phyloP scores from a whole-genome alignment of 2,329 filamentous ascomycete genomes.

The Diaporthe ilicicola region DNA sequence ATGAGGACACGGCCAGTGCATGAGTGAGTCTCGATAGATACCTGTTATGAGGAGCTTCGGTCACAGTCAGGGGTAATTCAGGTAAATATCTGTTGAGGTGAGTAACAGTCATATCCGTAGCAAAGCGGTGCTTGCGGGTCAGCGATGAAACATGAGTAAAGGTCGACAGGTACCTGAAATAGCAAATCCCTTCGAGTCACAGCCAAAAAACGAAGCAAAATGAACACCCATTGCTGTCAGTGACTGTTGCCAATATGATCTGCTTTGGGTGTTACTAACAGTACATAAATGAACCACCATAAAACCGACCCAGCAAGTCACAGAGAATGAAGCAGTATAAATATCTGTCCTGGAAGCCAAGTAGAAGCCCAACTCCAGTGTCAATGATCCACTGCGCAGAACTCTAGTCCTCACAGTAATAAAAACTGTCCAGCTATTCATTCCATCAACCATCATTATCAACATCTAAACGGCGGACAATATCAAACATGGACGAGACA shows the following conservation, averaged over 20 bases:
- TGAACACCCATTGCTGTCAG: not conserved
- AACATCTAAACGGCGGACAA: not conserved
- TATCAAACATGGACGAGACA: not conserved
- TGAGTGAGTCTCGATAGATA: too few relatives aligned
- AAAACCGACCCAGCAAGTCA: not conserved
- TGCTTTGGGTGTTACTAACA: not conserved
- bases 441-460: not conserved
- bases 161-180: not conserved
- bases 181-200: not conserved
- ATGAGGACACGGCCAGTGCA: too few relatives aligned
- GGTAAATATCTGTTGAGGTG: too few relatives aligned
- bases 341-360: not conserved
- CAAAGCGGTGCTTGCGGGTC: too few relatives aligned
- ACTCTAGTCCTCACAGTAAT: not conserved
- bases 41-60: too few relatives aligned
- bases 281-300: not conserved
- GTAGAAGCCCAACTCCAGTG: not conserved
- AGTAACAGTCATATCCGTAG: too few relatives aligned
- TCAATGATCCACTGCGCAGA: not conserved
- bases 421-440: not conserved
- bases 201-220: accelerated
- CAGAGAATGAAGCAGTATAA: not conserved
- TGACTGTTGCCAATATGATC: not conserved
- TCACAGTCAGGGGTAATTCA: too few relatives aligned
- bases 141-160: not conserved